phyloP scores from a whole-genome alignment of 176 grass and related monocot genomes.

The Ensete glaucum region DNA sequence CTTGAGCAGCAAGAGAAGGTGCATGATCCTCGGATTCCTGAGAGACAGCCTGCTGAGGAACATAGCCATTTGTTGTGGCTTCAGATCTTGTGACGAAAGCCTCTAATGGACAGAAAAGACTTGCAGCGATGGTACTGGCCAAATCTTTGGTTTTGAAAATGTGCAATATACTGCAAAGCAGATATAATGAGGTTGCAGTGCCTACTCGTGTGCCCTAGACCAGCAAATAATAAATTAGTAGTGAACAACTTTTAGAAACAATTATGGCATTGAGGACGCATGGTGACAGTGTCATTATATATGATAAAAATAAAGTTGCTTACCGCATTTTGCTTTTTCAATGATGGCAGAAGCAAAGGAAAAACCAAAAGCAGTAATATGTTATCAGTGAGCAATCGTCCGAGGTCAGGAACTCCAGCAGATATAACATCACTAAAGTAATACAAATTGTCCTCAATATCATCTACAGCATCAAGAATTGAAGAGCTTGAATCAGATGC shows the following conservation, averaged over 20 bases:
- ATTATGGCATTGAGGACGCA: neutral
- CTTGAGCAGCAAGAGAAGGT: conserved; percentile 2
- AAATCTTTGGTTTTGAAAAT: conserved; percentile 97
- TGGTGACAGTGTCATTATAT: neutral
- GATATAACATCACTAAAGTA: conserved; percentile 99
- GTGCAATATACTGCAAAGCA: conserved; percentile 93
- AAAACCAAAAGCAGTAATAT: conserved; percentile 84
- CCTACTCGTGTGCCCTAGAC: conserved; percentile 64
- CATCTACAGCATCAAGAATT: conserved; percentile 59
- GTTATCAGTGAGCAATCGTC: conserved; percentile 84
- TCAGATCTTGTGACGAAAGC: conserved; percentile 29
- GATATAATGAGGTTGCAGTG: conserved; percentile 73
- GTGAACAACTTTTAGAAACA: conserved; percentile 9
- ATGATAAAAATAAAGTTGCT: conserved; percentile 11
- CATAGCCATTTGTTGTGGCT: conserved; percentile 39
- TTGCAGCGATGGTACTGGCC: conserved; percentile 63
- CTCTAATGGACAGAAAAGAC: conserved; percentile 72
- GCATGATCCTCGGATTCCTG: conserved; percentile 20
- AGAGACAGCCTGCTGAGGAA: conserved; percentile 16
- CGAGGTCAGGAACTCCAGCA: conserved; percentile 90
- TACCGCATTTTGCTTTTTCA: conserved; percentile 51
- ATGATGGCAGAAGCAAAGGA: conserved; percentile 69
- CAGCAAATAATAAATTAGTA: conserved; percentile 28
- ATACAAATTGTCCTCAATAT: conserved; percentile 97
- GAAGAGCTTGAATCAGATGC: conserved; percentile 33